Evolutionary conservation across 1,284 basidiomycete species (phyloP).

Genomic region (Cryptococcus sp.): DNA sequence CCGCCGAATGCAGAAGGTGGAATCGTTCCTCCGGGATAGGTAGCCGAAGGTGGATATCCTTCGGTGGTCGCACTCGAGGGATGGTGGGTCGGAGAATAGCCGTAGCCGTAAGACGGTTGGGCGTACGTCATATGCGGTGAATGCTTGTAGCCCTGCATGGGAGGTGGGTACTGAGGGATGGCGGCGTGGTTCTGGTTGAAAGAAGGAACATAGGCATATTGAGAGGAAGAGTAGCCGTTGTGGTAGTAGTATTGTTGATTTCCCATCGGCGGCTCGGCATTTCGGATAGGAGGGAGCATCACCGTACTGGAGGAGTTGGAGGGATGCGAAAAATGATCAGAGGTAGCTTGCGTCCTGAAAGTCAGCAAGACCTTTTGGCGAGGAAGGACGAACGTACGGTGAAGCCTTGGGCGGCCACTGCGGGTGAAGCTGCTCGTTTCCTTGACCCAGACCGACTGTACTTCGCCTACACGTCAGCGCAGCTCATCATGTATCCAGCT

Average conservation of each 20-base stretch:
- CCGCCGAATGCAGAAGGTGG: constrained; percentile 1
- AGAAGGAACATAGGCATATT: background rate
- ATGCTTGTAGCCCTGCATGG: background rate
- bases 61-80: background rate
- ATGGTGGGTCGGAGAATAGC: background rate
- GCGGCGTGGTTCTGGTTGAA: background rate
- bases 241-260: background rate
- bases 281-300: background rate
- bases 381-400: background rate
- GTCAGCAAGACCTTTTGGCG: background rate
- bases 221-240: background rate
- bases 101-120: background rate
- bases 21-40: background rate
- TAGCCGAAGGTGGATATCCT: background rate
- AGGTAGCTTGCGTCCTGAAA: background rate
- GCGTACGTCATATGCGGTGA: background rate
- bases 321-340: background rate
- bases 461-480: background rate
- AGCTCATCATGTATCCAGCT: background rate
- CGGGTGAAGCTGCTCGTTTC: background rate
- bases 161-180: background rate
- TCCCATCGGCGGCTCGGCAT: background rate
- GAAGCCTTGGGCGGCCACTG: background rate
- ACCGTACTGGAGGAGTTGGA: background rate
- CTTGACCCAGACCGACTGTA: background rate